phyloP scores from a whole-genome alignment of 1,139 yeast genomes.

The Barnettozyma hawaiiensis region DNA sequence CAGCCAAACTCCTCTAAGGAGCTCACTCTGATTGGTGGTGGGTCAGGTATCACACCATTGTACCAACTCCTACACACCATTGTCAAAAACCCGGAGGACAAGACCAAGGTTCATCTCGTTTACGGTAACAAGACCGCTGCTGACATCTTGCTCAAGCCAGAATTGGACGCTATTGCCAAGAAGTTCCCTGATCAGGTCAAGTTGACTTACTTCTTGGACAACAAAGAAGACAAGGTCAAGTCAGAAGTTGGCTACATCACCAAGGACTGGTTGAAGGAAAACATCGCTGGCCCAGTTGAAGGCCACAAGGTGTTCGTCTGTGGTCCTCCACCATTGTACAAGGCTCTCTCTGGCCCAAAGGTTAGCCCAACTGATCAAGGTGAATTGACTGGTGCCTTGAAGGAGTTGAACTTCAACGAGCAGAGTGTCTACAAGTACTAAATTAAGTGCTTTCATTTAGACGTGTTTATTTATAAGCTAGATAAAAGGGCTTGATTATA shows the following conservation, averaged over 20 bases:
- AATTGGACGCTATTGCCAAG: constrained; percentile 61
- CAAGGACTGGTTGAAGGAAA: constrained; percentile 54
- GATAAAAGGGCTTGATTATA: not conserved
- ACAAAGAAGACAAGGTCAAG: constrained; percentile 48
- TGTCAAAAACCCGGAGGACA: constrained; percentile 69
- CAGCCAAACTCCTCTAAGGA: constrained; percentile 76
- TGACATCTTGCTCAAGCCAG: constrained; percentile 74
- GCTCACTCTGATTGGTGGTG: constrained; percentile 88
- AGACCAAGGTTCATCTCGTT: constrained; percentile 73
- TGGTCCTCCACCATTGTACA: constrained; percentile 86
- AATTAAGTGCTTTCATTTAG: constrained; percentile 1
- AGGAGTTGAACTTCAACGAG: constrained; percentile 82
- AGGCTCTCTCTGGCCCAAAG: constrained; percentile 83
- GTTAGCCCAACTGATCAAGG: constrained; percentile 90
- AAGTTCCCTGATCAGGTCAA: constrained; percentile 71
- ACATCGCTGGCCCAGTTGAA: constrained; percentile 55
- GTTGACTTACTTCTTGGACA: constrained; percentile 76
- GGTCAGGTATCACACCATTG: constrained; percentile 94
- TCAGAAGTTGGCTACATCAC: constrained; percentile 65
- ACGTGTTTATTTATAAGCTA: not conserved
- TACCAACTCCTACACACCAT: constrained; percentile 75
- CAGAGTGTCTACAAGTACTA: constrained; percentile 89
- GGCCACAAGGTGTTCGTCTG: constrained; percentile 75
- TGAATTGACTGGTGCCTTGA: constrained; percentile 80
- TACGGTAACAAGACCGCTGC: constrained; percentile 74